A percentile compares a stretch with the other conserved stretches of the same genome.
Conservation (phyloP, 2,329 filamentous ascomycete genomes). For the Talaromyces sp. region DNA sequence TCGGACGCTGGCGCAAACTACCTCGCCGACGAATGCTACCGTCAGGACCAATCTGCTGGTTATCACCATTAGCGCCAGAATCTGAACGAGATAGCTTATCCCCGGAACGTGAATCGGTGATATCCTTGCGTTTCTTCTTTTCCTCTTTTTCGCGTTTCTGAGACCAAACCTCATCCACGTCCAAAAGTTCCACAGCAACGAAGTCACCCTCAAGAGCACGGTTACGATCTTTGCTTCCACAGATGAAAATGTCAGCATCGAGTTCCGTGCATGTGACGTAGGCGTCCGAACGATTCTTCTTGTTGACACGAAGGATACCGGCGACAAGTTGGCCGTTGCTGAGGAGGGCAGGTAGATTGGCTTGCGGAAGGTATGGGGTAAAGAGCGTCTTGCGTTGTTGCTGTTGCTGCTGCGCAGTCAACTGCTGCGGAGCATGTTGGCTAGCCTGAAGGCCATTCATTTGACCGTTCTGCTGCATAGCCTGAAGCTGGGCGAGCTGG, state of each 20-base stretch:
- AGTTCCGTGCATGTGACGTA: conserved; percentile 94
- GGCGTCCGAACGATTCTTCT: conserved; percentile 98
- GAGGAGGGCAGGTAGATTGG: conserved; percentile 83
- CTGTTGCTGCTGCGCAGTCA: conserved; percentile 59
- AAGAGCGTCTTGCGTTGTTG: conserved; percentile 98
- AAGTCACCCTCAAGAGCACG: conserved; percentile 93
- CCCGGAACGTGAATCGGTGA: conserved; percentile 81
- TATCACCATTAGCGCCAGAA: conserved; percentile 59
- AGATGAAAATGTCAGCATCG: conserved; percentile 98
- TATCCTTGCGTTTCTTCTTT: conserved; percentile 99
- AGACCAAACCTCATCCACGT: conserved; percentile 97
- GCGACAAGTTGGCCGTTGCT: conserved; percentile 91
- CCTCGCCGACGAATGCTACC: conserved; percentile 88
- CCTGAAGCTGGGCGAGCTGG: conserved; percentile 85
- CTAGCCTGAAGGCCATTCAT: conserved; percentile 65
- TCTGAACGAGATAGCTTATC: conserved; percentile 58
- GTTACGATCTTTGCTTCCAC: conserved; percentile 97
- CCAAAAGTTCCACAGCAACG: conserved; percentile 90
- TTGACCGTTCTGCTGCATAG: conserved; percentile 86
- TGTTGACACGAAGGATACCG: conserved; percentile 95
- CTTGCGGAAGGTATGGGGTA: conserved; percentile 94
- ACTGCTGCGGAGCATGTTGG: conserved; percentile 66
- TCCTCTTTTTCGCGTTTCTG: conserved; percentile 99
- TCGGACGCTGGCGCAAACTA: conserved; percentile 91
- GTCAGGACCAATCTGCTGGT: conserved; percentile 61